These are phyloP conservation scores for Vigna reflexopilosa DNA, from an alignment of 306 rosid species.

Conservation along the genomic window DNA sequence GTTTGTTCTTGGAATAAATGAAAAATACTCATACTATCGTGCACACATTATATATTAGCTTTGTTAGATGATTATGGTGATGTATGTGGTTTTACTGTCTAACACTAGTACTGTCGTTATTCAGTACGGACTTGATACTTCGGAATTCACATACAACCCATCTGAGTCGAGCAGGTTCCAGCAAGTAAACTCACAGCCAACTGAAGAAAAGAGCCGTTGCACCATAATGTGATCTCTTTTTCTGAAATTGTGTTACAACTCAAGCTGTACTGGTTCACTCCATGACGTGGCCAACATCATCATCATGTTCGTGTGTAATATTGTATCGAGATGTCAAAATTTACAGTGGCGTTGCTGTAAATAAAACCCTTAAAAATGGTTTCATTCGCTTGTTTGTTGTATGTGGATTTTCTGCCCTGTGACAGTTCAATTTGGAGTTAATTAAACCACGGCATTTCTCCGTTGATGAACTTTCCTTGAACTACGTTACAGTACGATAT, in stretches of 20 bases:
- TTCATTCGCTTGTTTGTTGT: neutral
- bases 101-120: constrained; percentile 26
- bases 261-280: constrained; percentile 45
- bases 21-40: neutral
- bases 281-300: constrained; percentile 39
- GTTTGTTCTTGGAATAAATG: neutral
- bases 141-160: constrained; percentile 96
- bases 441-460: neutral
- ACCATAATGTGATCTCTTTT: constrained; percentile 70
- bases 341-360: constrained; percentile 6
- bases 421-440: neutral
- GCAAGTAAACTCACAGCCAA: constrained; percentile 76
- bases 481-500: neutral
- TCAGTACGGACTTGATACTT: constrained; percentile 98
- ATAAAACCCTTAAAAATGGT: neutral
- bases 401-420: neutral
- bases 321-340: constrained; percentile 25
- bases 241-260: constrained; percentile 51
- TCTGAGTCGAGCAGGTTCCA: constrained; percentile 81
- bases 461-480: neutral
- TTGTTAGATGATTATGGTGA: constrained; percentile 2
- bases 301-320: constrained; percentile 43
- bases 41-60: neutral
- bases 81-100: constrained; percentile 35
- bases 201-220: constrained; percentile 95